A percentile compares a stretch with the other conserved stretches of the same genome.
Conservation (phyloP, 2,329 filamentous ascomycete genomes). For the Talaromyces funiculosus region DNA sequence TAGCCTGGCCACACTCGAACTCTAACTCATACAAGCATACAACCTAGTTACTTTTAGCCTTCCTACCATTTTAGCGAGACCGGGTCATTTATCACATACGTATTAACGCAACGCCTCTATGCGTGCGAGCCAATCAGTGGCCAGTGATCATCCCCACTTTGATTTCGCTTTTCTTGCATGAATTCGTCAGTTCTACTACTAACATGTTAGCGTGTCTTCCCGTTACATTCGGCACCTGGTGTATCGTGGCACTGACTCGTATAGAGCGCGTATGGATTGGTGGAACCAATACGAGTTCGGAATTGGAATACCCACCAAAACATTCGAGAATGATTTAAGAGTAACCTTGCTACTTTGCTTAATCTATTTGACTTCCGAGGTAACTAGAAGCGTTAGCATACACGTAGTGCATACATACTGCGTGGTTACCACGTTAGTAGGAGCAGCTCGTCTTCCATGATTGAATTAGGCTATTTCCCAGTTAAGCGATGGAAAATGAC, state of each 20-base stretch:
- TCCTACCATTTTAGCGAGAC: background rate
- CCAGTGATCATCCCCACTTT: background rate
- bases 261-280: background rate
- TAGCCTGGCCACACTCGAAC: no score
- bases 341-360: background rate
- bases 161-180: background rate
- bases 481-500: background rate
- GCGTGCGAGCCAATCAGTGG: background rate
- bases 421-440: background rate
- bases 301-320: background rate
- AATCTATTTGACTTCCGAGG: background rate
- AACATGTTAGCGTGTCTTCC: no score
- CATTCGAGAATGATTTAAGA: background rate
- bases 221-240: background rate
- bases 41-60: background rate
- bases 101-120: background rate
- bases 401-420: background rate
- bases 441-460: background rate
- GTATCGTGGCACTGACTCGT: background rate
- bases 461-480: no score
- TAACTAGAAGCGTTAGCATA: background rate
- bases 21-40: background rate
- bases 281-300: background rate
- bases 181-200: background rate
- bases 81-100: background rate